Base-by-base conservation (phyloP, 306 rosid genomes). In the Clitoria ternatea region DNA sequence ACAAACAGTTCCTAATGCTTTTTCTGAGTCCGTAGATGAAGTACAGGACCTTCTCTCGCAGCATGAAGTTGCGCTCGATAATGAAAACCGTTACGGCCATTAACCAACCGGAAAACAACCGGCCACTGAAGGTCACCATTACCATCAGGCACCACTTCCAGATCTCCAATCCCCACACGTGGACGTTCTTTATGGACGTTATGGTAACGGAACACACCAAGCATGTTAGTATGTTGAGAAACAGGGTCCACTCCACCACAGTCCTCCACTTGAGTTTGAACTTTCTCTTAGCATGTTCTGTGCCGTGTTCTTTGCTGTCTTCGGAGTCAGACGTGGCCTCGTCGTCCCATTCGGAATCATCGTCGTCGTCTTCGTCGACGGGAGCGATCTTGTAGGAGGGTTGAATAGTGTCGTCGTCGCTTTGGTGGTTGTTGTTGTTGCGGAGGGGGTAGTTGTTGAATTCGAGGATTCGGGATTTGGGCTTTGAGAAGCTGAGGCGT, bases 51-150 rank as follows among this genome's bases (percentile, higher is more conserved):
- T 81, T 84, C 30, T 84, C 88, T 9, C 83, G 47, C 2, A 84
- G 72, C 85, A 84, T 84, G 81, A 80, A 84, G 61, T 84, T 80
- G 22, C 83, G 7, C 37, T 78, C 81, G 1, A 84, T 8, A 30
- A 81, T 3, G 54, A 81, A 81, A 1, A 74, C 85, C 0, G 32
- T 2, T 0, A 81, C 22, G 1, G 70, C 77, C 1, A 81, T 77
- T 5, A 81, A 3, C 88, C 88, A 84, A 55, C 62, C 83, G 0
- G 85, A 84, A 27, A 81, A 55, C 30, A 84, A 27, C 4, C 85
- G 81, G 29, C 88, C 88, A 12, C 88, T 84, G 66, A 84, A 81
- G 1, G 83, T 84, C 5, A 84, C 85, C 85, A 84, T 84, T 17
- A 7, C 79, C 83, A 81, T 75, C 52, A 84, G 13, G 19, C 85